Percentiles rank a stretch among this genome's conserved stretches.
phyloP scores from a whole-genome alignment of 805 yeast genomes.

The Komagataella pastoris region DNA sequence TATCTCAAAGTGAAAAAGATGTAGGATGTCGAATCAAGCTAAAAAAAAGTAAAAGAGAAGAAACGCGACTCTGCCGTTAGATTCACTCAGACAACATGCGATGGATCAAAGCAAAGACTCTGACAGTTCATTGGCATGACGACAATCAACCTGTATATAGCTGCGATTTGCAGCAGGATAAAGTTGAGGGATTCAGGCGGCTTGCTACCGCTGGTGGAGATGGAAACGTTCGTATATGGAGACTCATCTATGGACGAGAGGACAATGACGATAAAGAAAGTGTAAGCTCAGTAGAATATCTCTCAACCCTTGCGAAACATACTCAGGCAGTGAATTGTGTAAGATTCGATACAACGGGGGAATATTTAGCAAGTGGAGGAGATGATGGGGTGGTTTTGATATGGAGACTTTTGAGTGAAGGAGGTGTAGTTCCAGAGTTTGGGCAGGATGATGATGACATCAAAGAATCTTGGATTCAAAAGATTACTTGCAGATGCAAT shows the following conservation, averaged over 20 bases:
- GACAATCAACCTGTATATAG: slow-evolving; percentile 65
- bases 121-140: slow-evolving; percentile 64
- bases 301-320: slow-evolving; percentile 75
- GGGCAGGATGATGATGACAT: slow-evolving; percentile 43
- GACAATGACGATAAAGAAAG: slow-evolving; percentile 8
- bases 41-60: not conserved
- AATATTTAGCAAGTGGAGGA: slow-evolving; percentile 75
- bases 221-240: slow-evolving; percentile 56
- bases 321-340: slow-evolving; percentile 92
- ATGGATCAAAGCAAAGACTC: slow-evolving; percentile 22
- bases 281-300: slow-evolving; percentile 45
- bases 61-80: not conserved
- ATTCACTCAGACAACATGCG: not conserved
- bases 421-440: slow-evolving; percentile 38
- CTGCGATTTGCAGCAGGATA: slow-evolving; percentile 43
- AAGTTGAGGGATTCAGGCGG: slow-evolving; percentile 21
- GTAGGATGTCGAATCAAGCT: not conserved
- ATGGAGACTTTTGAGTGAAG: slow-evolving; percentile 48
- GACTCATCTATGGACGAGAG: slow-evolving; percentile 7
- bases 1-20: slow-evolving; percentile 7
- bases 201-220: slow-evolving; percentile 94
- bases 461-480: slow-evolving; percentile 65
- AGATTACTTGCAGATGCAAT: slow-evolving; percentile 43
- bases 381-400: slow-evolving; percentile 86
- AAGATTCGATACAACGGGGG: slow-evolving; percentile 63